phyloP scores from a whole-genome alignment of 2,329 filamentous ascomycete species.

The Thielaviopsis populi region DNA sequence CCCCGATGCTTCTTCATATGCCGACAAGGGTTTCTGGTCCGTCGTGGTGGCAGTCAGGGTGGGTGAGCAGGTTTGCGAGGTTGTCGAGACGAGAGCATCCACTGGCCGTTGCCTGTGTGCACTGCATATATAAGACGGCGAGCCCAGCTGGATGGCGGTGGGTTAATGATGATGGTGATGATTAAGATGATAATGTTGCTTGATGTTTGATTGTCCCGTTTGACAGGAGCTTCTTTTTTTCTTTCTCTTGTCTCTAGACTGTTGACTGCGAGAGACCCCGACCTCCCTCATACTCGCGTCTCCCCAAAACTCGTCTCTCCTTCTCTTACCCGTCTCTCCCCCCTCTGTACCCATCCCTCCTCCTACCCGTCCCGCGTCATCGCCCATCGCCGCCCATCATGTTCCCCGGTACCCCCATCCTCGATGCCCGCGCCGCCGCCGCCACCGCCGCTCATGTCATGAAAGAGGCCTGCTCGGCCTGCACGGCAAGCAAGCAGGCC shows the following conservation, averaged over 20 bases:
- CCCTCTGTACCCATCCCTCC: neutral
- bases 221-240: neutral
- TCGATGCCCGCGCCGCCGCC: neutral
- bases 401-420: neutral
- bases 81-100: neutral
- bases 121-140: neutral
- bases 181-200: too few relatives aligned
- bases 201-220: neutral
- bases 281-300: neutral
- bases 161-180: too few relatives aligned
- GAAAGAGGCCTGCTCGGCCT: constrained; percentile 3
- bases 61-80: neutral
- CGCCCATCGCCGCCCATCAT: neutral
- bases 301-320: neutral
- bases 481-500: constrained; percentile 1
- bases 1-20: neutral
- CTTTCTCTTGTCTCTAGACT: neutral
- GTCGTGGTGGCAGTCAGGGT: neutral
- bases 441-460: neutral
- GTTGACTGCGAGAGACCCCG: too few relatives aligned
- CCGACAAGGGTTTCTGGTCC: neutral
- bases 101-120: too few relatives aligned
- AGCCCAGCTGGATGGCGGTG: neutral
- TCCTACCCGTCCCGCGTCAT: neutral
- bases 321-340: neutral